These are phyloP conservation scores for Elsinoe ampelina DNA, from an alignment of 2,329 filamentous ascomycete genomes.

Conservation along the genomic window DNA sequence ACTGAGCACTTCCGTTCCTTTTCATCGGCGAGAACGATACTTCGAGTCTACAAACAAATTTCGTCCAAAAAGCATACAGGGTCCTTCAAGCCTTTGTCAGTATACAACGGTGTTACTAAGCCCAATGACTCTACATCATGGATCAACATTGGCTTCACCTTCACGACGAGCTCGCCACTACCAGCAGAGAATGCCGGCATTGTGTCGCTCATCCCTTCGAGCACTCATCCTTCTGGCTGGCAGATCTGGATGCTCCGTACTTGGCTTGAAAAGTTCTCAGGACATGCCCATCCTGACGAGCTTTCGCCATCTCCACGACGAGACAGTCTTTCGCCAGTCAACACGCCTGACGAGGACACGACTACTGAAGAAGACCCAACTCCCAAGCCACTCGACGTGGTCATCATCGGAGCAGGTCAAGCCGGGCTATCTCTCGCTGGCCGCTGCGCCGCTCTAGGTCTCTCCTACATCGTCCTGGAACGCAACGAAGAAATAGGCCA, in stretches of 20 bases:
- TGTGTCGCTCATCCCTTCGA: constrained; percentile 26
- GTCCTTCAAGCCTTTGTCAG: constrained; percentile 15
- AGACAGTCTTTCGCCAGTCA: constrained; percentile 20
- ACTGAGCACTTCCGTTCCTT: constrained; percentile 49
- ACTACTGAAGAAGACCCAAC: not conserved
- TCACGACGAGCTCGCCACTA: constrained; percentile 19
- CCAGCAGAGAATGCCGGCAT: constrained; percentile 26
- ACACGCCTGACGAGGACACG: constrained; percentile 5
- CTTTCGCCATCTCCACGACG: constrained; percentile 22
- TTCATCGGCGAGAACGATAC: constrained; percentile 37
- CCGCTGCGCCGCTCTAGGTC: constrained; percentile 34
- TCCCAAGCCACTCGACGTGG: constrained; percentile 22
- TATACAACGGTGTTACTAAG: constrained; percentile 18
- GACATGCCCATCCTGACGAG: constrained; percentile 23
- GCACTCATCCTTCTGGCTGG: constrained; percentile 25
- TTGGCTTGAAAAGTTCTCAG: constrained; percentile 30
- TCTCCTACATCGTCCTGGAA: constrained; percentile 38
- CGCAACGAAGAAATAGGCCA: constrained; percentile 35
- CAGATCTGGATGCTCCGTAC: constrained; percentile 34
- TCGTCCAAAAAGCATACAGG: constrained; percentile 26
- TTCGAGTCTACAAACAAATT: constrained; percentile 28
- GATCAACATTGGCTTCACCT: constrained; percentile 26
- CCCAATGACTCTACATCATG: constrained; percentile 23
- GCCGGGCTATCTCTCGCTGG: constrained; percentile 37
- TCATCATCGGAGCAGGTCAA: constrained; percentile 36